A percentile compares a stretch with the other conserved stretches of the same genome.
Evolutionary conservation across 2,329 filamentous ascomycete species (phyloP).

Genomic region (Aspergillus intermedius): DNA sequence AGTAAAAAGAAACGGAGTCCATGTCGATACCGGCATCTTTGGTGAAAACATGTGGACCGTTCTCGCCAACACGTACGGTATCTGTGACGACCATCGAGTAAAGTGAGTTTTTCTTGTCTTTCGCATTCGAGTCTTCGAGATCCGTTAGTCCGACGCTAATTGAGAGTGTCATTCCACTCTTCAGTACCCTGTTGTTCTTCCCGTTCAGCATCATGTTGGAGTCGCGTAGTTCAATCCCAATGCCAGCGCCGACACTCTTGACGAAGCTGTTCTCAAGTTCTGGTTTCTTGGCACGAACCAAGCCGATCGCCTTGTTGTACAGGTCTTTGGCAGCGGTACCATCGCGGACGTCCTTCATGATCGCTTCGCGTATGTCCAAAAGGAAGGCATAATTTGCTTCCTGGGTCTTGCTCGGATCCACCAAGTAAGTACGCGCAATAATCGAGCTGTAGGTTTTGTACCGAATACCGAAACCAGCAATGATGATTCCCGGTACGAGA

Average conservation of each 20-base stretch:
- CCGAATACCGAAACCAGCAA: conserved; percentile 82
- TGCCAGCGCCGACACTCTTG: conserved; percentile 84
- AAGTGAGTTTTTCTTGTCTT: conserved; percentile 80
- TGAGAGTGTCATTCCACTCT: conserved; percentile 94
- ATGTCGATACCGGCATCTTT: conserved; percentile 86
- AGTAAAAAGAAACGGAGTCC: conserved; percentile 95
- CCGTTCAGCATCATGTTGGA: conserved; percentile 73
- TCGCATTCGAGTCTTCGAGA: conserved; percentile 75
- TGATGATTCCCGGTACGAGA: conserved; percentile 86
- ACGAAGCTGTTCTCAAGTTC: conserved; percentile 92
- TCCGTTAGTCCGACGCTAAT: conserved; percentile 87
- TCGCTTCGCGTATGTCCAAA: conserved; percentile 74
- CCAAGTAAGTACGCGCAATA: conserved; percentile 88
- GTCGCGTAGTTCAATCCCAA: conserved; percentile 89
- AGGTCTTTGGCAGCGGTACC: conserved; percentile 82
- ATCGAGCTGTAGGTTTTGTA: conserved; percentile 95
- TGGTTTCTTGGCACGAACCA: conserved; percentile 84
- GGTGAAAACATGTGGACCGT: conserved; percentile 72
- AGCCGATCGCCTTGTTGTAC: conserved; percentile 74
- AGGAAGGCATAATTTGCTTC: conserved; percentile 91
- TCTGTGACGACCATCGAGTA: conserved; percentile 91
- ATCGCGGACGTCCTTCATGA: conserved; percentile 84
- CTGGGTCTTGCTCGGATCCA: conserved; percentile 94
- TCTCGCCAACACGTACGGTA: conserved; percentile 76
- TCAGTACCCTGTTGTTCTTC: conserved; percentile 76